Evolutionary conservation across 257 asterid species (phyloP).

Genomic region (Cynanchum wilfordii): DNA sequence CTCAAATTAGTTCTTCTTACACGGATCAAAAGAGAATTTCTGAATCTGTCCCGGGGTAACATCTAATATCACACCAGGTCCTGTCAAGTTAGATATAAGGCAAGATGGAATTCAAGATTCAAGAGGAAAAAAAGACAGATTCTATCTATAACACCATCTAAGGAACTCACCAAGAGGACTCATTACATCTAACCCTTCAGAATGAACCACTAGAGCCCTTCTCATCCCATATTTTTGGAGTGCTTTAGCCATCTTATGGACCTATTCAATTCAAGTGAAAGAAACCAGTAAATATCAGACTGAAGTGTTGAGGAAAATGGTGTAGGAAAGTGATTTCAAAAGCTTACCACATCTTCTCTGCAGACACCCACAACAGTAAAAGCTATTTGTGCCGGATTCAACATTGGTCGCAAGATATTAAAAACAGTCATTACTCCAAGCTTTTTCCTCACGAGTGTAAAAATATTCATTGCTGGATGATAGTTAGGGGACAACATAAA

Average conservation of each 20-base stretch:
- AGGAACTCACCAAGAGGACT: conserved; percentile 72
- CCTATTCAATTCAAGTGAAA: conserved; percentile 30
- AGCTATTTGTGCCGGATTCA: conserved; percentile 67
- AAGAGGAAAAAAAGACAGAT: neutral
- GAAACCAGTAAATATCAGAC: conserved; percentile 2
- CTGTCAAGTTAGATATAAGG: conserved; percentile 27
- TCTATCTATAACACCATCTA: neutral
- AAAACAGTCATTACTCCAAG: conserved; percentile 70
- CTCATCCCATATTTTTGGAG: conserved; percentile 72
- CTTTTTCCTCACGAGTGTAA: conserved; percentile 76
- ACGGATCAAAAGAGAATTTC: conserved; percentile 60
- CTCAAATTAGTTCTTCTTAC: conserved; percentile 44
- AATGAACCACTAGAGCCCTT: conserved; percentile 76
- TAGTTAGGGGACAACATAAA: conserved; percentile 84
- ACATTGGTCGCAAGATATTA: conserved; percentile 70
- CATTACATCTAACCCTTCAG: conserved; percentile 80
- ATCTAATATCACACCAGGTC: conserved; percentile 70
- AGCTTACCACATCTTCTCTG: conserved; percentile 54
- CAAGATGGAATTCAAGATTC: neutral
- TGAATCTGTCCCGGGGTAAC: conserved; percentile 56
- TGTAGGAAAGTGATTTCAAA: neutral
- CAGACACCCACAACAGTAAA: conserved; percentile 78
- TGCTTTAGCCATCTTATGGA: conserved; percentile 71
- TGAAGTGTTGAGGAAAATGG: neutral
- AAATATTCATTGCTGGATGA: conserved; percentile 80